Conservation (phyloP, 805 yeast species). For the Ogataea methylovora region DNA sequence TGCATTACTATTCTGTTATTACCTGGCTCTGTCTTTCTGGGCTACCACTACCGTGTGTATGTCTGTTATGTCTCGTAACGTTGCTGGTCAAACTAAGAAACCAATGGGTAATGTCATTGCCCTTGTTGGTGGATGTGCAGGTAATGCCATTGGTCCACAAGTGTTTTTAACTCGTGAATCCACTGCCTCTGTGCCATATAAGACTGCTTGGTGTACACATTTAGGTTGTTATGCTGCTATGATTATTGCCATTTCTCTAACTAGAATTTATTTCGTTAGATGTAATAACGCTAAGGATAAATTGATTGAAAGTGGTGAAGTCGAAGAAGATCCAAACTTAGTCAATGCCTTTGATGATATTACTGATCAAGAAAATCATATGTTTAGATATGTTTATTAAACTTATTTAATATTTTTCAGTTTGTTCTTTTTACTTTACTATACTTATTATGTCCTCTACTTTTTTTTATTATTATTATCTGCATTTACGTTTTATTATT, state of each 20-base stretch:
- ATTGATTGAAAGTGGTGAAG: slow-evolving; percentile 1
- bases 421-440: not conserved
- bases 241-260: not conserved
- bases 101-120: slow-evolving; percentile 14
- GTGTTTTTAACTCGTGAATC: slow-evolving; percentile 20
- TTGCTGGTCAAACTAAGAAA: slow-evolving; percentile 24
- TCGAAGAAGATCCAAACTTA: slow-evolving; percentile 4
- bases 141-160: slow-evolving; percentile 16
- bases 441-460: not conserved
- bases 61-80: slow-evolving; percentile 11
- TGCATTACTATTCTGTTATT: slow-evolving; percentile 22
- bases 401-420: not conserved
- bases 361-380: slow-evolving; percentile 18
- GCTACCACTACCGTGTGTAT: slow-evolving; percentile 13
- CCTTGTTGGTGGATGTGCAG: slow-evolving; percentile 17
- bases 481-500: not conserved
- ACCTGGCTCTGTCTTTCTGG: slow-evolving; percentile 20
- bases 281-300: slow-evolving; percentile 12
- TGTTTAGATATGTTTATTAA: slow-evolving; percentile 10
- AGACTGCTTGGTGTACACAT: slow-evolving; percentile 7
- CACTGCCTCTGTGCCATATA: slow-evolving; percentile 15
- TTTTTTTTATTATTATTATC: not conserved
- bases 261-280: slow-evolving; percentile 7
- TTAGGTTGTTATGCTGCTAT: slow-evolving; percentile 3
- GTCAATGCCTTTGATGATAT: slow-evolving; percentile 22